These are phyloP conservation scores for Spinacia oleracea DNA, from an alignment of 179 eudicot species.

Conservation along the genomic window DNA sequence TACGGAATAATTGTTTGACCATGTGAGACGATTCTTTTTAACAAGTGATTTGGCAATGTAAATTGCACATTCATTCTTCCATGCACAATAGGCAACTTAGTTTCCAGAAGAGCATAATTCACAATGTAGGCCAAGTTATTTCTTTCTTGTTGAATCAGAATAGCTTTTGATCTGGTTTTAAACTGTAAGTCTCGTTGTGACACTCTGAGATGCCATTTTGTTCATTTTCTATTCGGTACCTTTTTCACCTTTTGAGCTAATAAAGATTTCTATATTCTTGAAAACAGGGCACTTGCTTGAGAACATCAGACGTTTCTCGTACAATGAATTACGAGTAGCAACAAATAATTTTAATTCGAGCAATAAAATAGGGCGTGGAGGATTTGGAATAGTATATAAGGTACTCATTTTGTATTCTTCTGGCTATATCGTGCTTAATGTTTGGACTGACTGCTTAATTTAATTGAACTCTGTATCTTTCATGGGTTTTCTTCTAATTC, in stretches of 20 bases:
- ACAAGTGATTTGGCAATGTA: neutral
- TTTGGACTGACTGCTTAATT: neutral
- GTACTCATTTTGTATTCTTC: conserved; percentile 27
- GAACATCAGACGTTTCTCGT: conserved; percentile 56
- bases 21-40: neutral
- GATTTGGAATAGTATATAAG: conserved; percentile 82
- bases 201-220: conserved; percentile 1
- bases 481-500: neutral
- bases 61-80: neutral
- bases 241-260: neutral
- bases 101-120: neutral
- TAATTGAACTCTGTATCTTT: neutral
- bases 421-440: neutral
- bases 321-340: conserved; percentile 59
- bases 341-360: conserved; percentile 55
- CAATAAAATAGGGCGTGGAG: conserved; percentile 77
- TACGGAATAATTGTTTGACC: neutral
- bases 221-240: neutral
- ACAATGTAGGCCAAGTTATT: neutral
- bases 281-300: conserved; percentile 46
- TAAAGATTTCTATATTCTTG: conserved; percentile 5
- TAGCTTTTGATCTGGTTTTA: neutral
- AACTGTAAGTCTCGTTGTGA: neutral
- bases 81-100: neutral
- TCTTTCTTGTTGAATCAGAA: neutral